Conservation (phyloP, 495 filamentous ascomycete genomes). For the Penicillium bialowiezense region DNA sequence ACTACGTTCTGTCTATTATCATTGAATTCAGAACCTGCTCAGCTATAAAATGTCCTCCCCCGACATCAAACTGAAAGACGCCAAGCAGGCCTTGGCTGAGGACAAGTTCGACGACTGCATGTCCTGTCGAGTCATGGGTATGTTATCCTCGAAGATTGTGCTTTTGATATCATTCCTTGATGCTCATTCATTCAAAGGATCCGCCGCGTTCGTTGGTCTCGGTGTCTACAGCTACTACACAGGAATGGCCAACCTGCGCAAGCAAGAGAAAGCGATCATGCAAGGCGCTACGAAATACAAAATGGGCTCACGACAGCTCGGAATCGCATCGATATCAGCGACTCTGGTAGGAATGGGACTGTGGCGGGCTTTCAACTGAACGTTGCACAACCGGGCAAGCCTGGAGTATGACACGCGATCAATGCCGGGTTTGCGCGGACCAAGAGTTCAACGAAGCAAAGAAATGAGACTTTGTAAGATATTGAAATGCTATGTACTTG, state of each 20-base stretch:
- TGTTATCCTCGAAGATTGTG: slow-evolving; percentile 8
- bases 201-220: slow-evolving; percentile 82
- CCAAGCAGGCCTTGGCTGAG: slow-evolving; percentile 53
- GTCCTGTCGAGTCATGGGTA: slow-evolving; percentile 66
- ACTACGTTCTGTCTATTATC: background rate
- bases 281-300: slow-evolving; percentile 71
- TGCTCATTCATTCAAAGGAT: slow-evolving; percentile 51
- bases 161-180: background rate
- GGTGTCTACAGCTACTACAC: slow-evolving; percentile 84
- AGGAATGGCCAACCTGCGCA: slow-evolving; percentile 70
- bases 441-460: background rate
- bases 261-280: slow-evolving; percentile 66
- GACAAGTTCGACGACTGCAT: slow-evolving; percentile 68
- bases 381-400: background rate
- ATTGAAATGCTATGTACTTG: slow-evolving; percentile 28
- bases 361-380: slow-evolving; percentile 55
- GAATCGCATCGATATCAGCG: slow-evolving; percentile 68
- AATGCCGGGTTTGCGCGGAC: slow-evolving; percentile 2
- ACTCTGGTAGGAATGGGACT: slow-evolving; percentile 67
- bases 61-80: slow-evolving; percentile 31
- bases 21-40: background rate
- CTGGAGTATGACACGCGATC: background rate
- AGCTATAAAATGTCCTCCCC: slow-evolving; percentile 3
- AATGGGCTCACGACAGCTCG: slow-evolving; percentile 66
- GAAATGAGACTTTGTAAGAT: slow-evolving; percentile 15